Conservation (phyloP, 257 asterid genomes). For the Solanum rostratum region DNA sequence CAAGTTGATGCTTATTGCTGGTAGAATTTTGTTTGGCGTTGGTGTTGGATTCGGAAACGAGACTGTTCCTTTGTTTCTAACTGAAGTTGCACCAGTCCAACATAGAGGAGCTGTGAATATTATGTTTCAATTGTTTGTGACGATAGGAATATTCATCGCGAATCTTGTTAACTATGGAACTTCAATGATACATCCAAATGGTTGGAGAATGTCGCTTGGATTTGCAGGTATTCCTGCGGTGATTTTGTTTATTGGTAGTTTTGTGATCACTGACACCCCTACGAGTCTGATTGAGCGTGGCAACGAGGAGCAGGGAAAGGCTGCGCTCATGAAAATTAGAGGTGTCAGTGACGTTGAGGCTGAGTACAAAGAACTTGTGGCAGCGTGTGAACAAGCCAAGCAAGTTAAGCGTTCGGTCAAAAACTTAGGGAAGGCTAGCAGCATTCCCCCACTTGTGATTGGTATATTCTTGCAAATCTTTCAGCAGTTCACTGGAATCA, state of each 20-base stretch:
- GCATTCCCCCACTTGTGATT: not conserved
- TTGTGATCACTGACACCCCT: not conserved
- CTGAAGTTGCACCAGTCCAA: not conserved
- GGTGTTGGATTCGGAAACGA: not conserved
- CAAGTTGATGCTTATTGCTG: not conserved
- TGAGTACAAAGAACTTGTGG: not conserved
- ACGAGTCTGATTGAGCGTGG: not conserved
- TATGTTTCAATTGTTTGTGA: not conserved
- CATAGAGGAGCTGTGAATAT: not conserved
- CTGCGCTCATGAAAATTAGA: not conserved
- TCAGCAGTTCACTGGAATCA: not conserved
- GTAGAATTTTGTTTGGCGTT: not conserved
- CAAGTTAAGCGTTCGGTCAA: not conserved
- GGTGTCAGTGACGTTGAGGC: not conserved
- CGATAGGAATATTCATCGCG: not conserved
- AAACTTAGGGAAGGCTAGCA: not conserved
- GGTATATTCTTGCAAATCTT: not conserved
- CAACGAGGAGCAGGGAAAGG: not conserved
- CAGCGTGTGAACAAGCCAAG: not conserved
- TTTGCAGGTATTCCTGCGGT: not conserved
- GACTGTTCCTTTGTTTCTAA: not conserved
- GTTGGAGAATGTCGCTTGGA: not conserved
- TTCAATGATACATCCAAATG: not conserved
- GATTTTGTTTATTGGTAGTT: not conserved
- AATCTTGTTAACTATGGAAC: no score